Conservation (phyloP, 176 grass and related monocot genomes). For the Secale cereale region DNA sequence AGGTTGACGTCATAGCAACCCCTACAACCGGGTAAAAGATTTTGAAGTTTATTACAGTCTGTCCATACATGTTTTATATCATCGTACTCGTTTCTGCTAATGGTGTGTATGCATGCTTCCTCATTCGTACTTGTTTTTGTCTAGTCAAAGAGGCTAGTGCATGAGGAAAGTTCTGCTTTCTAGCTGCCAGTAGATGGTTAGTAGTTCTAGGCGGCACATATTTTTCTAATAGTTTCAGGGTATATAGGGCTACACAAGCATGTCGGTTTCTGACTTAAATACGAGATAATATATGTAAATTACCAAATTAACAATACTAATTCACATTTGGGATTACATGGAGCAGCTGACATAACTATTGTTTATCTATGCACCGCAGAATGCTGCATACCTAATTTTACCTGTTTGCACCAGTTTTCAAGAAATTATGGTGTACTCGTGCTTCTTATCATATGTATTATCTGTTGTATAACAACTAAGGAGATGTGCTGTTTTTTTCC, state of each 20-base stretch:
- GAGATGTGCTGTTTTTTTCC: slow-evolving; percentile 9
- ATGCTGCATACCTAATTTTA: background rate
- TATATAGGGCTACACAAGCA: background rate
- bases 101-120: background rate
- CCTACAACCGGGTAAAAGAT: slow-evolving; percentile 87
- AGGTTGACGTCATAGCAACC: slow-evolving; percentile 90
- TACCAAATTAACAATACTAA: background rate
- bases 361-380: background rate
- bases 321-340: background rate
- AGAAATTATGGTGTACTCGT: background rate
- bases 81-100: background rate
- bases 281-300: background rate
- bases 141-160: background rate
- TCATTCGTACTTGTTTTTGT: background rate
- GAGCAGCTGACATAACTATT: slow-evolving; percentile 1
- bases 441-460: background rate
- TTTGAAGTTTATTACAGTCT: slow-evolving; percentile 9
- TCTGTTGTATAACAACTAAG: slow-evolving; percentile 20
- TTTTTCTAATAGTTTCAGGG: background rate
- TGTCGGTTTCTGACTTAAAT: background rate
- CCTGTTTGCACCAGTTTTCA: background rate
- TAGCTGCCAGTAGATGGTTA: background rate
- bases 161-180: background rate
- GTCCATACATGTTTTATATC: background rate
- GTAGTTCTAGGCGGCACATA: background rate